Conservation (phyloP, 2,329 filamentous ascomycete species). For the Pseudogymnoascus sp. region DNA sequence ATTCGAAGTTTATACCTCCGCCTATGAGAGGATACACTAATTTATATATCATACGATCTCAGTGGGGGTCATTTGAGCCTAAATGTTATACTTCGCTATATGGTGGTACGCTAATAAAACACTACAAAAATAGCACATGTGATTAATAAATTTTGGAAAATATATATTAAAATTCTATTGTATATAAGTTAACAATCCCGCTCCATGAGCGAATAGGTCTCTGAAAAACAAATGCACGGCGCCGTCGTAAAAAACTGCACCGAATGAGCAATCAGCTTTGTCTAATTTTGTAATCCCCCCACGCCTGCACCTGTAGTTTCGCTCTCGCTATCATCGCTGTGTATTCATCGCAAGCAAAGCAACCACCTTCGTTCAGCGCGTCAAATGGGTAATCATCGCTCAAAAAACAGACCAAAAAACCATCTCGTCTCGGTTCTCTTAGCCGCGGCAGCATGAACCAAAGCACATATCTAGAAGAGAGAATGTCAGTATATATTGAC, state of each 20-base stretch:
- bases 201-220: not conserved
- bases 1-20: not conserved
- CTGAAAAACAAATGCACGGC: not conserved
- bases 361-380: not conserved
- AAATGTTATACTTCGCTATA: not conserved
- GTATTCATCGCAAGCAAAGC: not conserved
- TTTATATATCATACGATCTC: not conserved
- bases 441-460: not conserved
- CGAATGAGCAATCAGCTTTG: not conserved
- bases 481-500: not conserved
- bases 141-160: not conserved
- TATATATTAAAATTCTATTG: not conserved
- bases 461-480: not conserved
- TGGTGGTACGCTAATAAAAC: not conserved
- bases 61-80: not conserved
- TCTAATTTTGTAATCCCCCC: not conserved
- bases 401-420: not conserved
- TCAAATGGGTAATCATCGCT: conserved; percentile 6
- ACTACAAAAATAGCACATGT: not conserved
- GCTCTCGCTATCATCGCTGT: not conserved
- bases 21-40: not conserved
- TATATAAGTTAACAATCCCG: not conserved
- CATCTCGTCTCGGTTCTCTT: not conserved
- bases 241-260: not conserved
- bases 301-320: not conserved